These are phyloP conservation scores for Phoma sp. DNA, from an alignment of 2,329 filamentous ascomycete genomes.

Conservation along the genomic window DNA sequence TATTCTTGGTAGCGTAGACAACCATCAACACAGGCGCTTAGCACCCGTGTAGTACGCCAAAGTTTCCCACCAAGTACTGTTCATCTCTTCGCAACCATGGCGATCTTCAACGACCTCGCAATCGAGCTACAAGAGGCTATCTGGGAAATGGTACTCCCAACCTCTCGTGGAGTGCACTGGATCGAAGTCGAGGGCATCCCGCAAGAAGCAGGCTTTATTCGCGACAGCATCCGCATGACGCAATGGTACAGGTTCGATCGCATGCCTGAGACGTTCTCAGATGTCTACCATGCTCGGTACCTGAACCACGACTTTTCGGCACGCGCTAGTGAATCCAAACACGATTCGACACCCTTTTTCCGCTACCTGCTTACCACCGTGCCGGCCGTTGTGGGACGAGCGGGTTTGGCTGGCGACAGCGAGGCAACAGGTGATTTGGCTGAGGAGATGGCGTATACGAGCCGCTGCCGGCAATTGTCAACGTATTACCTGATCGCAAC, in stretches of 20 bases:
- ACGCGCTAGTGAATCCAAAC: neutral
- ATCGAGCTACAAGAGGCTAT: conserved; percentile 8
- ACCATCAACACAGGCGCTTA: conserved; percentile 1
- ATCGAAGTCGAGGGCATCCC: conserved; percentile 4
- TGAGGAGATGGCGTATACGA: conserved; percentile 12
- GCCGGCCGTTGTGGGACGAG: conserved; percentile 7
- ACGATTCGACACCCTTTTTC: conserved; percentile 2
- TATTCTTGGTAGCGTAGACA: neutral
- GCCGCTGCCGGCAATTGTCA: conserved; percentile 8
- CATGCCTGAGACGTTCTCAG: conserved; percentile 8
- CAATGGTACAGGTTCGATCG: neutral
- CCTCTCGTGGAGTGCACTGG: conserved; percentile 7
- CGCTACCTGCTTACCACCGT: conserved; percentile 10
- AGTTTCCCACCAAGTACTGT: neutral
- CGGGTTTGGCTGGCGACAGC: neutral
- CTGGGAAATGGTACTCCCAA: conserved; percentile 4
- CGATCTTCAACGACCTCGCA: conserved; percentile 10
- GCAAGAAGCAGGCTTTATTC: conserved; percentile 5
- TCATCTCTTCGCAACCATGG: conserved; percentile 1
- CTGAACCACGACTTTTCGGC: neutral
- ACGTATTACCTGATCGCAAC: conserved; percentile 11
- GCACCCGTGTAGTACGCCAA: neutral
- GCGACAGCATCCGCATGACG: conserved; percentile 6
- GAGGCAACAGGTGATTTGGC: neutral
- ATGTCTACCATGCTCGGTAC: neutral